Evolutionary conservation across 805 yeast genomes (phyloP), one percentile per base, ranked within the genome.

Genomic region (Middelhovenomyces tepae): DNA sequence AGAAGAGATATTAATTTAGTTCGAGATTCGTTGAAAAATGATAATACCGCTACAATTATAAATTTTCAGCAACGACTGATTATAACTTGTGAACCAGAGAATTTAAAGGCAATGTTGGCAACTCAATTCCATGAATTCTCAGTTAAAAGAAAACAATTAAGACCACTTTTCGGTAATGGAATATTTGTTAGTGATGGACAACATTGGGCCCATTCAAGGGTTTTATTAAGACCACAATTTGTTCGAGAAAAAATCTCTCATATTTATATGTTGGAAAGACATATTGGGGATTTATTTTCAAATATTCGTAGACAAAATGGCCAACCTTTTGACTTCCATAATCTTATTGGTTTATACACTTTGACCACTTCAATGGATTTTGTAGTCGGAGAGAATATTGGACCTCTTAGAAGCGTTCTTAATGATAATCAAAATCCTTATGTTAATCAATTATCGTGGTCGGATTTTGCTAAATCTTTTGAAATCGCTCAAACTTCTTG

Each of bases 181-280:
- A 48, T 52, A 15, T 52, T 52, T 36, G 48, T 55, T 4, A 42
- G 45, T 9, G 40, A 45, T 13, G 57, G 57, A 16, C 46, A 46
- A n/a, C 50, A 46, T 13, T 52, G 57, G 57, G 45, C 45, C 33
- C 56, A 52, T 39, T 46, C 51, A 18, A 45, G 57, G 15, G 42
- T 53, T 6, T 19, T 52, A 40, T 37, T 52, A 31, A 44, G 54
- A 10, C 57, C 57, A 1, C 56, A 49, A 40, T 52, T 52, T 34
- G 32, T 46, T 15, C 38, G 48, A 2, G 53, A 50, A 14, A 48
- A 48, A 19, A 44, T 52, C 7, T 23, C 42, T 5, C 51, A 46
- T 25, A 11, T 50, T 14, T 39, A 39, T 28, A 39, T 45, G 11
- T 23, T 51, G 23, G 46, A 41, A 28, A 25, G 36, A 16, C 56